Percentiles rank a stretch among this genome's conserved stretches.
Evolutionary conservation across 1,284 basidiomycete genomes (phyloP).

Genomic region (Trichosporon sp.): DNA sequence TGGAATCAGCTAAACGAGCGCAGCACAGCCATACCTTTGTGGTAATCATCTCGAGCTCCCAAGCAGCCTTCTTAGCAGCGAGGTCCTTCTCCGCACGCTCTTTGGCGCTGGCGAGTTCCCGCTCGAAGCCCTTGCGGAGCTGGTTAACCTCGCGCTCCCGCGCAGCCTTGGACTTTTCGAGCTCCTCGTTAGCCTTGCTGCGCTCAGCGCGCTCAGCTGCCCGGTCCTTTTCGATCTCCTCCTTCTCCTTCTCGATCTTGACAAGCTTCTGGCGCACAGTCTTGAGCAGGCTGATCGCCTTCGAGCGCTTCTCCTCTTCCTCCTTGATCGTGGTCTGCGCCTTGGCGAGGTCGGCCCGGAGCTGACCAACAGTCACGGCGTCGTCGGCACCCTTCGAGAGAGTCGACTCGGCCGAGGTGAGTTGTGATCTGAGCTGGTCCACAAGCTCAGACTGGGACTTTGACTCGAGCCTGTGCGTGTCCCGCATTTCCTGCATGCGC

Average conservation of each 20-base stretch:
- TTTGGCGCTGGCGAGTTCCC: constrained; percentile 66
- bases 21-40: constrained; percentile 65
- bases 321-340: constrained; percentile 71
- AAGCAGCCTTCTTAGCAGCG: constrained; percentile 66
- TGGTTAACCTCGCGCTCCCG: constrained; percentile 70
- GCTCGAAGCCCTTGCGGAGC: constrained; percentile 73
- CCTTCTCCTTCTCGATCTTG: constrained; percentile 87
- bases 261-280: constrained; percentile 89
- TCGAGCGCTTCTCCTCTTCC: constrained; percentile 93
- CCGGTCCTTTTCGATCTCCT: constrained; percentile 65
- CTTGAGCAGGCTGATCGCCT: constrained; percentile 85
- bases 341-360: constrained; percentile 67
- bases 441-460: constrained; percentile 74
- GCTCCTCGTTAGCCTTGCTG: constrained; percentile 56
- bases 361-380: constrained; percentile 62
- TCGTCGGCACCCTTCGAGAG: constrained; percentile 57
- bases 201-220: constrained; percentile 69
- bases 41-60: constrained; percentile 73
- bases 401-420: constrained; percentile 70
- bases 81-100: constrained; percentile 74
- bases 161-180: constrained; percentile 61
- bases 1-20: constrained; percentile 46
- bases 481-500: constrained; percentile 77
- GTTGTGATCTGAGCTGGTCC: constrained; percentile 68
- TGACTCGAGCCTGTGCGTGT: constrained; percentile 76